Evolutionary conservation across 768 basidiomycete genomes (phyloP), one percentile per base, ranked within the genome.

Genomic region (Boletus reticulatus): DNA sequence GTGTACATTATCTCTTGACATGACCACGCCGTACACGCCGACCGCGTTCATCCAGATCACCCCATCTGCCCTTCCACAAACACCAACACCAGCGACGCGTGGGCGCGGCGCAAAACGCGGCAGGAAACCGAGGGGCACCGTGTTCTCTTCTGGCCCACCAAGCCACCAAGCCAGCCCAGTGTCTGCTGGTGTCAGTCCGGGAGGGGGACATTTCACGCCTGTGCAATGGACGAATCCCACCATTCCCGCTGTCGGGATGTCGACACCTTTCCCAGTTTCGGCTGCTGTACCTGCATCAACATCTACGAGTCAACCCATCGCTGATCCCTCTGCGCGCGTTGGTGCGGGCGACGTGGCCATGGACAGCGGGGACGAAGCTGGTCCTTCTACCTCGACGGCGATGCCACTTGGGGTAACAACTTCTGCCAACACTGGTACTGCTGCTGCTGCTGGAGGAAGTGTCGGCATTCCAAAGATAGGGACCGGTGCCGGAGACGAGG

Each of bases 201-300:
- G 17, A n/a, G 50, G 55, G 2, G 4, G 47, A 24, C 66, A 60
- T 10, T 75, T 76, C 47, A 67, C 75, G 4, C 72, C 73, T 12
- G 74, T 76, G 7, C 77, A 77, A 50, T 78, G 77, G 77, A 52
- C 74, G 1, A 62, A 58, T 43, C 67, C 69, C 0, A 56, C 59
- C 17, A 17, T 56, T 10, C 53, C 57, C 32, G 48, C 43, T 14
- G 43, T 55, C 0, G 59, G 50, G 9, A 17, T 66, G 12, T 36
- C 56, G 3, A 53, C 63, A 1, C 66, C 66, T 36, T 14, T 53
- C 11, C 59, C 57, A 10, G 54, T 55, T 2, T 8, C 58, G 6
- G 50, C 43, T 7, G 36, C 50, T 4, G 45, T 53, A 5, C 55
- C 62, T 27, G 11, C 36, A 4, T 3, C 49, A 7, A 22, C 37